Percentiles rank a stretch among this genome's conserved stretches.
Conservation (phyloP, 176 grass and related monocot genomes). For the Oryza officinalis region DNA sequence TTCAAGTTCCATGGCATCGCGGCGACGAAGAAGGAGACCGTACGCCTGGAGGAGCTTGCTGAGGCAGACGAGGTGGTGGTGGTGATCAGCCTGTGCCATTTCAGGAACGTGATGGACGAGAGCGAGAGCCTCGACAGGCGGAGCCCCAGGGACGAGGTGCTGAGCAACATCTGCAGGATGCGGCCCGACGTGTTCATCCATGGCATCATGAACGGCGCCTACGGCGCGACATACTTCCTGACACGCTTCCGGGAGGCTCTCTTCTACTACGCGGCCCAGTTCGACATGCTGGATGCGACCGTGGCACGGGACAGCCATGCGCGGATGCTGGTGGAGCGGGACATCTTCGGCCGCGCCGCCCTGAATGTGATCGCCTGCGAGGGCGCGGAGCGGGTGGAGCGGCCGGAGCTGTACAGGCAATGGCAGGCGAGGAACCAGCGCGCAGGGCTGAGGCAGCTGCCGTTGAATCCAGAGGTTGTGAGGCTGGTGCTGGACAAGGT, state of each 20-base stretch:
- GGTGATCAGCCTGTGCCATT: neutral
- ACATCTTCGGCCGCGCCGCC: constrained; percentile 5
- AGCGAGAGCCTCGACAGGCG: constrained; percentile 14
- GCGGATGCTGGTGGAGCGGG: constrained; percentile 41
- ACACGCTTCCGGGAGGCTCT: constrained; percentile 55
- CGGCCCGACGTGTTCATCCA: constrained; percentile 36
- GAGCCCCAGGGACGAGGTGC: constrained; percentile 39
- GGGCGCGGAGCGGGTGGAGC: constrained; percentile 46
- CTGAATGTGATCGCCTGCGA: constrained; percentile 54
- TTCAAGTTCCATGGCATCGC: constrained; percentile 40
- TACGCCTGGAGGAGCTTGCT: constrained; percentile 29
- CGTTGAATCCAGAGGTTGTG: neutral
- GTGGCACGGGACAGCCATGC: constrained; percentile 25
- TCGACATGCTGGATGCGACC: constrained; percentile 42
- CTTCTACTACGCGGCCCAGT: constrained; percentile 24
- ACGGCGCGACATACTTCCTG: constrained; percentile 37
- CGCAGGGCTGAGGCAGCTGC: constrained; percentile 42
- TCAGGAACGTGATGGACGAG: constrained; percentile 44
- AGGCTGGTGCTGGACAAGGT: constrained; percentile 14
- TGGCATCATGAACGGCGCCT: constrained; percentile 27
- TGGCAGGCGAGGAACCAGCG: constrained; percentile 40
- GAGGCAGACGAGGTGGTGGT: constrained; percentile 41
- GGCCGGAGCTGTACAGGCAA: constrained; percentile 53
- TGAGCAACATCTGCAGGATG: constrained; percentile 35
- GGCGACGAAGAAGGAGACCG: constrained; percentile 6